These are phyloP conservation scores for Sporothrix inflata DNA, from an alignment of 2,329 filamentous ascomycete genomes.

Conservation along the genomic window DNA sequence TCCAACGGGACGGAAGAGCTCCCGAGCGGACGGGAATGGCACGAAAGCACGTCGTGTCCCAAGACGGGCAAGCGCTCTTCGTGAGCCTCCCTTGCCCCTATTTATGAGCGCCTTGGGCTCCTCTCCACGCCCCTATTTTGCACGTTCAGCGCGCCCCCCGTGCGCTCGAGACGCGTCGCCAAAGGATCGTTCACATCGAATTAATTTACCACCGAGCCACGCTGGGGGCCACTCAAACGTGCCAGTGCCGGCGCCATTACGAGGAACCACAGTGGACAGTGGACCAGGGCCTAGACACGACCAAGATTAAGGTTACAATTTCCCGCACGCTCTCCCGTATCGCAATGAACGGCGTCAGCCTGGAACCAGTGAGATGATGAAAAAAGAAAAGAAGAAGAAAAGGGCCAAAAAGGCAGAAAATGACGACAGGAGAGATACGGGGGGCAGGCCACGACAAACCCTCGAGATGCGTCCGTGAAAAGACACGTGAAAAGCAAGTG, in stretches of 20 bases:
- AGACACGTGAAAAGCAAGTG: neutral
- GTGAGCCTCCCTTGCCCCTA: neutral
- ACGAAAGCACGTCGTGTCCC: neutral
- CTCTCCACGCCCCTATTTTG: neutral
- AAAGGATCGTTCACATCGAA: neutral
- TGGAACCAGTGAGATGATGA: neutral
- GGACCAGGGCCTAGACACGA: too few species aligned
- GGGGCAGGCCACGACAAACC: neutral
- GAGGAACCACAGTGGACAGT: neutral
- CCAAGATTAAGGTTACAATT: conserved; percentile 3
- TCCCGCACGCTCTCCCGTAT: neutral
- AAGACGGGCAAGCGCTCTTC: neutral
- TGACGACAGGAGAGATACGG: neutral
- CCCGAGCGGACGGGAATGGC: neutral
- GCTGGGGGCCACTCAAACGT: neutral
- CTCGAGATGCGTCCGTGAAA: neutral
- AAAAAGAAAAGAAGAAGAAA: neutral
- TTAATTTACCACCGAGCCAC: neutral
- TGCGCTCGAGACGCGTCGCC: neutral
- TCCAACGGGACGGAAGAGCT: neutral
- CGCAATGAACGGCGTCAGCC: too few species aligned
- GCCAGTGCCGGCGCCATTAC: neutral
- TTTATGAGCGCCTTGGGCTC: neutral
- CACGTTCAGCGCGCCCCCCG: neutral
- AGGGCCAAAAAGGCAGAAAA: neutral